phyloP scores from a whole-genome alignment of 1,284 basidiomycete genomes.

The Pyrrhoderma lamaoense region DNA sequence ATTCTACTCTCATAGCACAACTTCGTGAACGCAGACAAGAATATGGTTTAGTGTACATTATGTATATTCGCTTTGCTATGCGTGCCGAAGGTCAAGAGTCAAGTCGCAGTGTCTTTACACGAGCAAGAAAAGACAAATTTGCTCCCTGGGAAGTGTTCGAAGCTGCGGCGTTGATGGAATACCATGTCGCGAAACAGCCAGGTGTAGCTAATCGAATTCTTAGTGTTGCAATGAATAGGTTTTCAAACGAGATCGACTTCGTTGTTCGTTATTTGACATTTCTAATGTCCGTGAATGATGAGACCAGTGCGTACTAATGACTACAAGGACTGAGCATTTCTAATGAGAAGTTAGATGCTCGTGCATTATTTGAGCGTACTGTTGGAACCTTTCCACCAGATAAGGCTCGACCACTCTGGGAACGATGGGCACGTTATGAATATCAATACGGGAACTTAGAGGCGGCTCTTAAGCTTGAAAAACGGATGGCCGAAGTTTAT shows the following conservation, averaged over 20 bases:
- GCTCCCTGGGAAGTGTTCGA: slow-evolving; percentile 93
- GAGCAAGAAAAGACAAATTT: slow-evolving; percentile 80
- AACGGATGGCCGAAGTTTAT: slow-evolving; percentile 82
- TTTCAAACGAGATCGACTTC: slow-evolving; percentile 78
- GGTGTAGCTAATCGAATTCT: slow-evolving; percentile 88
- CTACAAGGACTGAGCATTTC: slow-evolving; percentile 9
- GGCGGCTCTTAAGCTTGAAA: slow-evolving; percentile 83
- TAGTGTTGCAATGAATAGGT: slow-evolving; percentile 86
- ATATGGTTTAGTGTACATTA: slow-evolving; percentile 66
- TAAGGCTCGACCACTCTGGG: slow-evolving; percentile 84
- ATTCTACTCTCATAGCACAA: slow-evolving; percentile 43
- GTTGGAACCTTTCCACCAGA: slow-evolving; percentile 76
- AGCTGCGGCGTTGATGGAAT: slow-evolving; percentile 91
- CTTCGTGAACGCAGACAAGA: slow-evolving; percentile 56
- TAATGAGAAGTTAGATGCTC: slow-evolving; percentile 60
- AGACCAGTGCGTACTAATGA: slow-evolving; percentile 64
- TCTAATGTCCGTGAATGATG: slow-evolving; percentile 92
- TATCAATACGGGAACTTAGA: slow-evolving; percentile 93
- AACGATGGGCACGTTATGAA: slow-evolving; percentile 92
- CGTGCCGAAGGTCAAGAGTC: slow-evolving; percentile 58
- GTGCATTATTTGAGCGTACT: slow-evolving; percentile 90
- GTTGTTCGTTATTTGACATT: slow-evolving; percentile 89
- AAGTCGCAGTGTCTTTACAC: slow-evolving; percentile 74
- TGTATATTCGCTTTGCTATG: slow-evolving; percentile 90
- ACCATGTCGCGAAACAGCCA: slow-evolving; percentile 86